Evolutionary conservation across 768 basidiomycete genomes (phyloP).

Genomic region (Lentinula sp.): DNA sequence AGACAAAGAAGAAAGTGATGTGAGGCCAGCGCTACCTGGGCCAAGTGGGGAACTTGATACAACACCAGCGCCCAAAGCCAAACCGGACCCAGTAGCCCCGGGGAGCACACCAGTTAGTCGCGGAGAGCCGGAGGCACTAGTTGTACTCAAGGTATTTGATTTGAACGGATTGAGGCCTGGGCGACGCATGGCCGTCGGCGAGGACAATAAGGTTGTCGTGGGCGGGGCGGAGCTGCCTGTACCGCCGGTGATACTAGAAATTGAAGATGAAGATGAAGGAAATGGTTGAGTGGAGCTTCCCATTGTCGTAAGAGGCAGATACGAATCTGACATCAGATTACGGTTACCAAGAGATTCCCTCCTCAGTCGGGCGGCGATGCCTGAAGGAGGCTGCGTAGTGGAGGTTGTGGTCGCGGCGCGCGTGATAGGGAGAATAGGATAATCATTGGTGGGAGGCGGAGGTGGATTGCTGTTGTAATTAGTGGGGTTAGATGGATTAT

Average conservation of each 20-base stretch:
- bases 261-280: conserved; percentile 1
- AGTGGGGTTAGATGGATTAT: neutral
- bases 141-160: conserved; percentile 26
- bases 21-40: neutral
- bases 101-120: neutral
- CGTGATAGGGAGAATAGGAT: conserved; percentile 6
- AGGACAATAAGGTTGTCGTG: conserved; percentile 2
- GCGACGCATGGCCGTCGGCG: conserved; percentile 23
- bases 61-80: neutral
- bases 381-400: conserved; percentile 11
- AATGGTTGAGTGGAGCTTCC: neutral
- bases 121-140: conserved; percentile 4
- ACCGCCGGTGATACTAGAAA: neutral
- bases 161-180: conserved; percentile 33
- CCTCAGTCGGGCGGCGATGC: conserved; percentile 1
- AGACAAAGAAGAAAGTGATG: neutral
- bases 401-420: conserved; percentile 5
- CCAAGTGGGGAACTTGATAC: neutral
- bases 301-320: conserved; percentile 7
- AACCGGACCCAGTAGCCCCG: neutral
- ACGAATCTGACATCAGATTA: neutral
- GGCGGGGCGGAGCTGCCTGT: neutral
- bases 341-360: conserved; percentile 5
- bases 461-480: neutral
- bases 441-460: neutral